Conservation (phyloP, 2,329 filamentous ascomycete genomes). For the Phialocephala sp. region DNA sequence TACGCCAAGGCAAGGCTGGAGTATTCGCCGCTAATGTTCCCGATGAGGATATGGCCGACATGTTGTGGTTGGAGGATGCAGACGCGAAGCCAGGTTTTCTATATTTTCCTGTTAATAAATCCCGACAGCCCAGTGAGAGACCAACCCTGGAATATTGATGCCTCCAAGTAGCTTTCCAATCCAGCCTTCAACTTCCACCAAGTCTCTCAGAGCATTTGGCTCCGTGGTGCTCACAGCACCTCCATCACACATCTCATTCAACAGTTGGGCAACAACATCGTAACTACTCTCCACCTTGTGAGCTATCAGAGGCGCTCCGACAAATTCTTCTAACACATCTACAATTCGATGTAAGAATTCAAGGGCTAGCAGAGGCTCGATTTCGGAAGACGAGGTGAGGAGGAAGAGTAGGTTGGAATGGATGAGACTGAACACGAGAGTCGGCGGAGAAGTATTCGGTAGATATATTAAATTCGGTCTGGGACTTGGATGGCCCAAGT, state of each 20-base stretch:
- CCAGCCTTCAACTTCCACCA: conserved; percentile 90
- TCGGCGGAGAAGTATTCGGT: conserved; percentile 80
- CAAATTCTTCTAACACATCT: conserved; percentile 92
- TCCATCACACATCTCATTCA: conserved; percentile 96
- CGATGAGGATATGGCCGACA: conserved; percentile 42
- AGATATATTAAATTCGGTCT: conserved; percentile 88
- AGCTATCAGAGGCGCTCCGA: conserved; percentile 84
- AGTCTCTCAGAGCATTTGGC: conserved; percentile 87
- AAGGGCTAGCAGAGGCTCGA: conserved; percentile 86
- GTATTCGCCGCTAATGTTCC: conserved; percentile 49
- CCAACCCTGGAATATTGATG: conserved; percentile 79
- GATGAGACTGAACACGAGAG: conserved; percentile 84
- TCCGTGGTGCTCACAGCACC: conserved; percentile 90
- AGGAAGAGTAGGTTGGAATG: conserved; percentile 89
- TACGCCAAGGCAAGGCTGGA: conserved; percentile 80
- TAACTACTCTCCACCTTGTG: conserved; percentile 89
- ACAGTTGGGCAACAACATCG: conserved; percentile 89
- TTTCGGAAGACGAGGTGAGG: conserved; percentile 82
- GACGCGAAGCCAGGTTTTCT: conserved; percentile 41
- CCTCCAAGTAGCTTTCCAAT: conserved; percentile 88
- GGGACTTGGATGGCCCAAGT: conserved; percentile 80
- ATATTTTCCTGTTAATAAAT: neutral
- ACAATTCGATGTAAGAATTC: conserved; percentile 94
- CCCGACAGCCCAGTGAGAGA: conserved; percentile 25
- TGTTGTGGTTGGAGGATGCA: conserved; percentile 38